Evolutionary conservation across 495 filamentous ascomycete genomes (phyloP), one percentile per base, ranked within the genome.

Genomic region (Daldinia vernicosa): DNA sequence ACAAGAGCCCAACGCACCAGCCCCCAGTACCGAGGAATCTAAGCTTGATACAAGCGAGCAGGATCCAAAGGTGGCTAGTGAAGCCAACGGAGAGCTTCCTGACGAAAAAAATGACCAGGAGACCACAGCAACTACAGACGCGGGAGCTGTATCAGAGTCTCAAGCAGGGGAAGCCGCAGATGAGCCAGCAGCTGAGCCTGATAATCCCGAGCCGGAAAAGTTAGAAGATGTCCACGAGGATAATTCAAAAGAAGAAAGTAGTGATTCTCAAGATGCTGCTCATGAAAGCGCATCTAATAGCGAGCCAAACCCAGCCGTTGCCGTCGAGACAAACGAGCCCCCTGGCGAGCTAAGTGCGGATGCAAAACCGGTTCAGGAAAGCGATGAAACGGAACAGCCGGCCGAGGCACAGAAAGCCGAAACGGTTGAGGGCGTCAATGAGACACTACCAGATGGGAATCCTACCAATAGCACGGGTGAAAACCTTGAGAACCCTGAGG

Each of bases 1-100:
- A 11, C 43, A 66, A 67, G 32, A 32, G 33, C 58, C 37, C 27
- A 15, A 50, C 14, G 14, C 55, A 56, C 6, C 33, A 52, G 14
- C 51, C 54, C 11, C 24, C 45, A 32, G 30, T 47, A 70, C 37
- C 45, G 39, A 30, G 6, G 55, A 70, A 35, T 37, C 43, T 22
- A 53, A 32, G 22, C 35, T 24, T 15, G 54, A 66, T n/a, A n/a
- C 40, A 26, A 43, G 32, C 33, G n/a, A 54, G 26, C 35, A 30
- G 24, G 54, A 60, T 28, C 15, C 58, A 15, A 33, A 6, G 14
- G 32, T 32, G 1, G 32, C 47, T 17, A n/a, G 24, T 15, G 47
- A 58, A 50, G 37, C 17, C 3, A 43, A 19, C 2, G 4, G 30
- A 0, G 33, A 54, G 17, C 32, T 26, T 40, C 37, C 33, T 6